A percentile compares a stretch with the other conserved stretches of the same genome.
Conservation (phyloP, 768 basidiomycete genomes). For the Paxillus involutus region DNA sequence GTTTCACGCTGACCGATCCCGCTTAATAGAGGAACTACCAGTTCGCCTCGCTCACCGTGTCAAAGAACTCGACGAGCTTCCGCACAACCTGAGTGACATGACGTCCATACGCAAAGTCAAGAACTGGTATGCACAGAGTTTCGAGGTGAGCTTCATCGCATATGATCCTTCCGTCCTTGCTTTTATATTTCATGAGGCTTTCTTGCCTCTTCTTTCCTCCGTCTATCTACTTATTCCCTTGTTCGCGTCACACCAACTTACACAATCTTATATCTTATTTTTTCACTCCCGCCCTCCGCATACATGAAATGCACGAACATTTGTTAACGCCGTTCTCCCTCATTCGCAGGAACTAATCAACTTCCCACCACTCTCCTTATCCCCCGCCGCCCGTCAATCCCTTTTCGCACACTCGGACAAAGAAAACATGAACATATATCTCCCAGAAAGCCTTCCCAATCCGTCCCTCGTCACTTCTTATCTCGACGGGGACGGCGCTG, state of each 20-base stretch:
- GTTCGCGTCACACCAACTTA: too few species aligned
- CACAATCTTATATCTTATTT: too few species aligned
- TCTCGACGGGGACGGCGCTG: slow-evolving; percentile 32
- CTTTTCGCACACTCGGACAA: slow-evolving; percentile 48
- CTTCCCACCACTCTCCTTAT: slow-evolving; percentile 77
- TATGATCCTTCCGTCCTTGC: not conserved
- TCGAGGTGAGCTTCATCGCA: slow-evolving; percentile 64
- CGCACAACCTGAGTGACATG: slow-evolving; percentile 90
- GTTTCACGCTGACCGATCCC: not conserved
- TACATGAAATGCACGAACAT: too few species aligned
- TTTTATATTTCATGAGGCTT: too few species aligned
- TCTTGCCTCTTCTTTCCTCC: too few species aligned
- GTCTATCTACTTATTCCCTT: too few species aligned
- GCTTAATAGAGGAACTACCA: slow-evolving; percentile 78
- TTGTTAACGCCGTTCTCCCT: not conserved
- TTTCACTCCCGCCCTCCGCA: too few species aligned
- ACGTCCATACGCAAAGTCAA: slow-evolving; percentile 91
- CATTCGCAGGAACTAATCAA: slow-evolving; percentile 76
- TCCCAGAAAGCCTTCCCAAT: slow-evolving; percentile 81
- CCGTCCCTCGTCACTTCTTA: slow-evolving; percentile 53
- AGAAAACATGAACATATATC: slow-evolving; percentile 30
- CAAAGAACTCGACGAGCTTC: slow-evolving; percentile 92
- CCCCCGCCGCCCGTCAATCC: slow-evolving; percentile 66
- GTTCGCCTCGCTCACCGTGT: slow-evolving; percentile 94
- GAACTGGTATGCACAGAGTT: slow-evolving; percentile 99